phyloP scores from a whole-genome alignment of 371 early-diverging fungal genomes.

The Mucor piriformis region DNA sequence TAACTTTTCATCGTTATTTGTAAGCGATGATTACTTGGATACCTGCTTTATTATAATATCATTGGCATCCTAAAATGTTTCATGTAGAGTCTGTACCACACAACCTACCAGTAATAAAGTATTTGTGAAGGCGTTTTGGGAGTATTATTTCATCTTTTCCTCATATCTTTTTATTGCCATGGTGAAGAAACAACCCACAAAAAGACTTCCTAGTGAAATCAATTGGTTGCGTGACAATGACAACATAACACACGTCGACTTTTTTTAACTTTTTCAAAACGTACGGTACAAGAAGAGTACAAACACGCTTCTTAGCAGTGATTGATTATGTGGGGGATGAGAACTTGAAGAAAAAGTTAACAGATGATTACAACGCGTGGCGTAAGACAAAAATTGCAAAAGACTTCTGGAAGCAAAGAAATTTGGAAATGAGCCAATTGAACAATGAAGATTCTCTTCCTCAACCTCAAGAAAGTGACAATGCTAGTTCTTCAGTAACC shows the following conservation, averaged over 20 bases:
- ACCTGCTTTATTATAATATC: conserved; percentile 4
- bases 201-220: conserved; percentile 16
- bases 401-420: conserved; percentile 26
- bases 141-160: background rate
- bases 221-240: conserved; percentile 15
- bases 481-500: conserved; percentile 14
- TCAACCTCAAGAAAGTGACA: conserved; percentile 12
- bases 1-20: conserved; percentile 12
- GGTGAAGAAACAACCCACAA: conserved; percentile 5
- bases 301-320: conserved; percentile 19
- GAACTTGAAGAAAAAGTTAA: conserved; percentile 18
- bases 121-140: conserved; percentile 5
- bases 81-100: background rate
- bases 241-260: conserved; percentile 15
- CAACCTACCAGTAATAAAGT: conserved; percentile 7
- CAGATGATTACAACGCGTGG: conserved; percentile 21
- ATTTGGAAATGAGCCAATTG: conserved; percentile 10
- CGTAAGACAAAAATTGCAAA: conserved; percentile 16
- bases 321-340: conserved; percentile 20
- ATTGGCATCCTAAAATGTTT: conserved; percentile 10
- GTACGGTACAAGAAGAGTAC: conserved; percentile 19
- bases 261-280: conserved; percentile 17
- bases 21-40: conserved; percentile 3
- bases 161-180: conserved; percentile 1
- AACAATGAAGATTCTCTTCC: conserved; percentile 7